phyloP scores from a whole-genome alignment of 192 early-diverging fungal species.

The Backusella tuberculispora region DNA sequence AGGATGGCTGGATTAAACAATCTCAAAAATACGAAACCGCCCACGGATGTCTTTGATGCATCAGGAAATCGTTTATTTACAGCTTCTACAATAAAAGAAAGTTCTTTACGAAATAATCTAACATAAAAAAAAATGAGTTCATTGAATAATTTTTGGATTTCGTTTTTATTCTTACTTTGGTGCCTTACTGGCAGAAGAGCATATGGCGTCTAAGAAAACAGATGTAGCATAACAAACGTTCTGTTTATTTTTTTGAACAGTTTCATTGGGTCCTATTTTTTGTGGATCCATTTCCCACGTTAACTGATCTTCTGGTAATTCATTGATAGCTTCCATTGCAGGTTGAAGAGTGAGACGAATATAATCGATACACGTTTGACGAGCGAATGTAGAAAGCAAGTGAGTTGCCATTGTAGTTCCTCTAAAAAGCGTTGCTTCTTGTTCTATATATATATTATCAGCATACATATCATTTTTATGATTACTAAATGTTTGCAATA shows the following conservation, averaged over 20 bases:
- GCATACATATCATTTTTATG: background rate
- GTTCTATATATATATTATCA: conserved; percentile 23
- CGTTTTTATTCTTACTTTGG: conserved; percentile 49
- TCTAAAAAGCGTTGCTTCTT: conserved; percentile 80
- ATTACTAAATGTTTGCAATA: too few relatives aligned
- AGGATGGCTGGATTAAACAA: conserved; percentile 95
- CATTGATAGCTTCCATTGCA: conserved; percentile 59
- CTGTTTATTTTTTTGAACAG: conserved; percentile 69
- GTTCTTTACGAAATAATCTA: conserved; percentile 73
- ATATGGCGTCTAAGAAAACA: conserved; percentile 79
- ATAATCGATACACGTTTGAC: conserved; percentile 75
- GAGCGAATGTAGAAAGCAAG: conserved; percentile 79
- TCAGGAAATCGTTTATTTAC: conserved; percentile 83
- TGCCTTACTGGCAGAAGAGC: conserved; percentile 65
- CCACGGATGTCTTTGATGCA: conserved; percentile 83
- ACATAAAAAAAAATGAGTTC: background rate
- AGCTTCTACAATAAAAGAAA: conserved; percentile 72
- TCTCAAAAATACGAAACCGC: conserved; percentile 93
- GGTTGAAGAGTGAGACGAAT: conserved; percentile 80
- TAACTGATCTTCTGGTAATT: conserved; percentile 38
- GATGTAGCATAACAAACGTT: conserved; percentile 77
- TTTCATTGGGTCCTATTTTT: conserved; percentile 65
- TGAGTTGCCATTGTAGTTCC: conserved; percentile 88
- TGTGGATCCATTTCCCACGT: conserved; percentile 90
- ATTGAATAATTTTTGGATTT: background rate